Base-by-base conservation (phyloP, 2,329 filamentous ascomycete genomes). In the Colletotrichum eleusines region DNA sequence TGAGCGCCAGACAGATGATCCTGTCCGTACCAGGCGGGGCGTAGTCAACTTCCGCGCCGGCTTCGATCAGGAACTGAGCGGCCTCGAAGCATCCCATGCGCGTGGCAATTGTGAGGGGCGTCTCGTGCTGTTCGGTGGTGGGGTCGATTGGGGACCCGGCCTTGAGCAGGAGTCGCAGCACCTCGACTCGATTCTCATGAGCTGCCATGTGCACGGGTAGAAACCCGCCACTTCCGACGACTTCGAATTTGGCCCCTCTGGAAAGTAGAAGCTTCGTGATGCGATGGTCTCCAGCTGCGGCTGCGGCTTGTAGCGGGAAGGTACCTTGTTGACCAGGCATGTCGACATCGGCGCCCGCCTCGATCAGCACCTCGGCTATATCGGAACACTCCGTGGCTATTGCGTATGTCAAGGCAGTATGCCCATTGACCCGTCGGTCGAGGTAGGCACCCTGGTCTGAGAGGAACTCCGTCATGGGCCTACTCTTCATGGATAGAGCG, bases 221-320 rank as follows among this genome's bases (percentile, higher is more conserved):
- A 33, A 72, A 75, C 1, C 77, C 74, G 14, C 63, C 58, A 14
- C 64, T 63, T 54, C 67, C 72, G 8, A 48, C 33, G 9, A 65
- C 71, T 12, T 74, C 71, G 5, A 72, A 63, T 3, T 72, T 63
- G 44, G 75, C 76, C 18, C 71, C 69, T 9, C 63, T 70, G 16
- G 65, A 62, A 11, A 77, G 64, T 6, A 77, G 58, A 6, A 74
- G 59, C 46, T 72, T 71, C 28, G 71, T 68, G 46, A 75, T 73
- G 72, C 85, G 63, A 76, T 82, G n/a, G 73, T 80, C 58, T 79
- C 82, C 71, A 79, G 84, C 65, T 77, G 82, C 73, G 28, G 89
- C 90, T 75, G 89, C 89, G 9, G 74, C 63, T 12, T 76, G 73
- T 11, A 77, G 70, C 1, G 76, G 75, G 14, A 73, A 74, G 20